A percentile compares a stretch with the other conserved stretches of the same genome.
These are phyloP conservation scores for Alternaria gansuensis DNA, from an alignment of 2,329 filamentous ascomycete genomes.

Conservation along the genomic window DNA sequence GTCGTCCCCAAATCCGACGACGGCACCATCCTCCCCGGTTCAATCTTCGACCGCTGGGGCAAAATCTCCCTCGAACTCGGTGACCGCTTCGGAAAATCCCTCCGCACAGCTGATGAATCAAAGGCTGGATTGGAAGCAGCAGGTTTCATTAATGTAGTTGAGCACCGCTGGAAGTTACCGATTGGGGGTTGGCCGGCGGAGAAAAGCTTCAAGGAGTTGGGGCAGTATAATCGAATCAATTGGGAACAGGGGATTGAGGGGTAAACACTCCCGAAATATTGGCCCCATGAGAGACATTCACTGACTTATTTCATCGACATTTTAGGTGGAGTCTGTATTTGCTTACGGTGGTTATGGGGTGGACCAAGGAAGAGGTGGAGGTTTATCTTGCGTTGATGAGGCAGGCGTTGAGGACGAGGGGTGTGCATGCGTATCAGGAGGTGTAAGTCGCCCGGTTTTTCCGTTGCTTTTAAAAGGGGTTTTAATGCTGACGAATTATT, in stretches of 20 bases:
- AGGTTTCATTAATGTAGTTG: constrained; percentile 63
- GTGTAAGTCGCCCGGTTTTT: constrained; percentile 24
- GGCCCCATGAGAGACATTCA: too few relatives aligned
- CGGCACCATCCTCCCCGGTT: constrained; percentile 33
- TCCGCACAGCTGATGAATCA: constrained; percentile 50
- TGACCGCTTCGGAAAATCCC: constrained; percentile 46
- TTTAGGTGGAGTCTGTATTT: constrained; percentile 33
- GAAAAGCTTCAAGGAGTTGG: constrained; percentile 62
- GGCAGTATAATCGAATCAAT: constrained; percentile 44
- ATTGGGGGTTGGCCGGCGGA: constrained; percentile 39
- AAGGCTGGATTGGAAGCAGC: constrained; percentile 59
- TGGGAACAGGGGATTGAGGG: constrained; percentile 44
- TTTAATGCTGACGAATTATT: constrained; percentile 2
- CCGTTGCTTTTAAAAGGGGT: not conserved
- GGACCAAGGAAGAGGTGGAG: constrained; percentile 57
- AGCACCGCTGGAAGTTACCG: constrained; percentile 54
- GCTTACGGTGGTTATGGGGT: constrained; percentile 42
- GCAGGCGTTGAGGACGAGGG: constrained; percentile 37
- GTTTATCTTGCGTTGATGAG: constrained; percentile 49
- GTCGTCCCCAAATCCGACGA: constrained; percentile 39
- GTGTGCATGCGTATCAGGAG: constrained; percentile 43
- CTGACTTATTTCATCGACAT: too few relatives aligned
- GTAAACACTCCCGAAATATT: too few relatives aligned
- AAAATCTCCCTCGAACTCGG: constrained; percentile 40
- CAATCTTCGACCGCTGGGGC: constrained; percentile 39